Percentiles rank a stretch among this genome's conserved stretches.
These are phyloP conservation scores for Sextonia rubra DNA, from an alignment of 164 flowering plant species.

Conservation along the genomic window DNA sequence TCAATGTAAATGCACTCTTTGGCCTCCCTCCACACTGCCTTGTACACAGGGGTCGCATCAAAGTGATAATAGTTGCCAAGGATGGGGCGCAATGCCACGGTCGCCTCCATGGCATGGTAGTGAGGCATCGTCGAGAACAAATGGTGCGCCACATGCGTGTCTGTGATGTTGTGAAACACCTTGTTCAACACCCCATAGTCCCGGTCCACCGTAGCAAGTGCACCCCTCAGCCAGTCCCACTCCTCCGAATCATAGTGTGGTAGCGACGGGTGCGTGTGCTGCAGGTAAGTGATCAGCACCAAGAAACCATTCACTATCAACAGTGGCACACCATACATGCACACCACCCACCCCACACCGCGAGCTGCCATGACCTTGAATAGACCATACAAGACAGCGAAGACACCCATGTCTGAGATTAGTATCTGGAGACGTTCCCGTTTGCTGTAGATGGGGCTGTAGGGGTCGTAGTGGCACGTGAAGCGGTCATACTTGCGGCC, in stretches of 20 bases:
- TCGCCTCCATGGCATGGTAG: conserved; percentile 82
- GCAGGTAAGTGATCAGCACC: conserved; percentile 67
- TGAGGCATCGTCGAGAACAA: conserved; percentile 83
- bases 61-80: conserved; percentile 66
- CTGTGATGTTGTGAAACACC: conserved; percentile 77
- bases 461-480: conserved; percentile 73
- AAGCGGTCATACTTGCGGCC: conserved; percentile 71
- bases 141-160: conserved; percentile 81
- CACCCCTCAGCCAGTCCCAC: conserved; percentile 94
- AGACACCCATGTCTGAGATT: conserved; percentile 56
- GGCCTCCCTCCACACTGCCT: conserved; percentile 72
- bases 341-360: conserved; percentile 50
- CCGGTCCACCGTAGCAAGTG: conserved; percentile 71
- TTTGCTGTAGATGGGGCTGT: conserved; percentile 62
- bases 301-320: conserved; percentile 65
- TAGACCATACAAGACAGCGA: conserved; percentile 41
- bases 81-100: conserved; percentile 65
- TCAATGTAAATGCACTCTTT: conserved; percentile 72
- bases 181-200: conserved; percentile 72
- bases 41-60: conserved; percentile 52
- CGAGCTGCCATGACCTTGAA: conserved; percentile 32
- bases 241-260: conserved; percentile 76
- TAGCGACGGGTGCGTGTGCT: conserved; percentile 78
- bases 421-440: conserved; percentile 57
- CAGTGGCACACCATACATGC: conserved; percentile 58